Evolutionary conservation across 768 basidiomycete genomes (phyloP), one percentile per base, ranked within the genome.

Genomic region (Serendipita sp.): DNA sequence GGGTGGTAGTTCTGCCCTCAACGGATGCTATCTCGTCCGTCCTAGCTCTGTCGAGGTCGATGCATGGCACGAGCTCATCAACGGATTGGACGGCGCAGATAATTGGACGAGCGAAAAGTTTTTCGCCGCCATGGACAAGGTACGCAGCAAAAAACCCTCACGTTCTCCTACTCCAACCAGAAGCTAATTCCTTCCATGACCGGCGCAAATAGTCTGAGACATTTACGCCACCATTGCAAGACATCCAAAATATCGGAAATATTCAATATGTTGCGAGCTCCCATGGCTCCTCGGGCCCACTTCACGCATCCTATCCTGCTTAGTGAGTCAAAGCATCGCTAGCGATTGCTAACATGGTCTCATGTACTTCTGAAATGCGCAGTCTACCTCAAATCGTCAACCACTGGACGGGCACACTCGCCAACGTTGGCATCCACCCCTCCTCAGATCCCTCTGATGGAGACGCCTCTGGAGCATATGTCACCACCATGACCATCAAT

Each of bases 1-100:
- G 24, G 85, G 86, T 61, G 85, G 86, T 3, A 83, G 81, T 0
- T 77, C 82, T 31, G 83, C 85, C 7, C 75, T 86, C 61, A 88
- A 88, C 70, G 84, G 82, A 53, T 77, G 86, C 76, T 86, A 83
- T 73, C 73, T 79, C 65, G 77, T 83, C 53, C 77, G 81, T 9
- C 82, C 82, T 4, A 75, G 78, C 26, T 67, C 71, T 61, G 63
- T 73, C 53, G 81, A 82, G 66, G 66, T 81, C 63, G 74, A 82
- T 65, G 70, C 75, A 1, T 81, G 78, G 78, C 70, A 74, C 2
- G 64, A 69, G 11, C 68, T 82, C 51, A 75, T 80, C 68, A 70
- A 74, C 63, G 66, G 74, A 4, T 66, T 70, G 31, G 70, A 69
- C 41, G 70, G 69, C 44, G 65, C 66, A 24, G 61, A 64, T 16